Evolutionary conservation across 1,284 basidiomycete species (phyloP).

Genomic region (Laetiporus sulphureus): DNA sequence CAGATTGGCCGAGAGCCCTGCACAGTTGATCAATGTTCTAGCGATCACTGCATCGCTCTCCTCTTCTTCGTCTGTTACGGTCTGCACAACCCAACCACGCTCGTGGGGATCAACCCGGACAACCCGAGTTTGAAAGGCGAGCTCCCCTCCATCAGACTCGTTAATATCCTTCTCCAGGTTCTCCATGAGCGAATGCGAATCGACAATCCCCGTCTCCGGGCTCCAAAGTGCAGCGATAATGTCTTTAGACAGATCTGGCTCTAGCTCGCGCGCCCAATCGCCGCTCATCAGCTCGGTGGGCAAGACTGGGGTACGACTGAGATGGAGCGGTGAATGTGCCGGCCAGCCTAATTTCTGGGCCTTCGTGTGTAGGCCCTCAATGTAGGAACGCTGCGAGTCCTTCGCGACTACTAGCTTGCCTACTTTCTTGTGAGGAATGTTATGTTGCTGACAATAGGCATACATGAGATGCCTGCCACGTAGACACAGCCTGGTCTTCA

Average conservation of each 20-base stretch:
- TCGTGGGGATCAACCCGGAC: slow-evolving; percentile 76
- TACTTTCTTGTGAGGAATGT: slow-evolving; percentile 67
- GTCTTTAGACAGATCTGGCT: slow-evolving; percentile 72
- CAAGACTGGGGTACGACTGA: slow-evolving; percentile 34
- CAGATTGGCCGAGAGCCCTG: slow-evolving; percentile 74
- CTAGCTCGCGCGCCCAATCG: slow-evolving; percentile 67
- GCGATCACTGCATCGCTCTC: slow-evolving; percentile 74
- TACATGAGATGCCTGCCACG: slow-evolving; percentile 87
- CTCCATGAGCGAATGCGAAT: slow-evolving; percentile 79
- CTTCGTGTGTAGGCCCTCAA: slow-evolving; percentile 64
- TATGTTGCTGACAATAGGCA: slow-evolving; percentile 58
- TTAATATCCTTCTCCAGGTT: slow-evolving; percentile 75
- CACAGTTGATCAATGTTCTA: slow-evolving; percentile 80
- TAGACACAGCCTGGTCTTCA: slow-evolving; percentile 86
- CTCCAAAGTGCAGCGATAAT: slow-evolving; percentile 77
- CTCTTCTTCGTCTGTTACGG: slow-evolving; percentile 37
- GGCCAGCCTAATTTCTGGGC: slow-evolving; percentile 50
- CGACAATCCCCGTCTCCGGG: slow-evolving; percentile 87
- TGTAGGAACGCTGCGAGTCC: slow-evolving; percentile 59
- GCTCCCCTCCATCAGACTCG: slow-evolving; percentile 64
- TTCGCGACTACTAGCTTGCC: slow-evolving; percentile 88
- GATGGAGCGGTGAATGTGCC: slow-evolving; percentile 25
- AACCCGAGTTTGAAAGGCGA: slow-evolving; percentile 80
- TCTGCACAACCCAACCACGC: slow-evolving; percentile 70
- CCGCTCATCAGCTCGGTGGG: slow-evolving; percentile 68